Conservation (phyloP, 2,329 filamentous ascomycete species). For the Penicillium sclerotigenum region DNA sequence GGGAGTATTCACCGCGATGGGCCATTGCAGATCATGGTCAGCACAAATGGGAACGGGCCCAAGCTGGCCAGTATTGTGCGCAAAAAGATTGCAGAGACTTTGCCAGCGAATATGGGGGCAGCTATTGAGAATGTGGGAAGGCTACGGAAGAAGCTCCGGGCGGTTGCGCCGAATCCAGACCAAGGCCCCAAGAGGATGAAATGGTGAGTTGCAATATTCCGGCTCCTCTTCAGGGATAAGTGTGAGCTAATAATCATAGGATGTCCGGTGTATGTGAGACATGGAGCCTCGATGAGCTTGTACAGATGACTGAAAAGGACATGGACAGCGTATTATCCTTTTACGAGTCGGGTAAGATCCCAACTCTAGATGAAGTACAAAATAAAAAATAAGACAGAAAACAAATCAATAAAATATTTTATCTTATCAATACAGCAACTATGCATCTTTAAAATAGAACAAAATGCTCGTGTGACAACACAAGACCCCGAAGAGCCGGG, state of each 20-base stretch:
- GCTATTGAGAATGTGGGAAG: constrained; percentile 82
- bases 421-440: constrained; percentile 26
- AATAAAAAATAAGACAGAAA: not conserved
- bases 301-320: constrained; percentile 74
- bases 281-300: constrained; percentile 81
- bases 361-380: constrained; percentile 37
- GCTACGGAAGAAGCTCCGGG: constrained; percentile 73
- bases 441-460: constrained; percentile 22
- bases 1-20: constrained; percentile 93
- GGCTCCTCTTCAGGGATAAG: not conserved
- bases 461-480: constrained; percentile 15
- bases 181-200: constrained; percentile 86
- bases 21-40: constrained; percentile 96
- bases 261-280: constrained; percentile 89
- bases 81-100: constrained; percentile 69
- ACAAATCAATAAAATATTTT: constrained; percentile 12
- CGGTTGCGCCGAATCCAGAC: constrained; percentile 66
- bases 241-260: constrained; percentile 49
- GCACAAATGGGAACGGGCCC: constrained; percentile 94
- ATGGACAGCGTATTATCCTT: constrained; percentile 80
- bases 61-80: constrained; percentile 84
- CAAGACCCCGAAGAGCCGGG: constrained; percentile 20
- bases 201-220: constrained; percentile 57
- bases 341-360: constrained; percentile 53
- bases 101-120: constrained; percentile 77